Percentiles rank a stretch among this genome's conserved stretches.
Conservation (phyloP, 345 rosid species). For the Eucalyptus regnans region DNA sequence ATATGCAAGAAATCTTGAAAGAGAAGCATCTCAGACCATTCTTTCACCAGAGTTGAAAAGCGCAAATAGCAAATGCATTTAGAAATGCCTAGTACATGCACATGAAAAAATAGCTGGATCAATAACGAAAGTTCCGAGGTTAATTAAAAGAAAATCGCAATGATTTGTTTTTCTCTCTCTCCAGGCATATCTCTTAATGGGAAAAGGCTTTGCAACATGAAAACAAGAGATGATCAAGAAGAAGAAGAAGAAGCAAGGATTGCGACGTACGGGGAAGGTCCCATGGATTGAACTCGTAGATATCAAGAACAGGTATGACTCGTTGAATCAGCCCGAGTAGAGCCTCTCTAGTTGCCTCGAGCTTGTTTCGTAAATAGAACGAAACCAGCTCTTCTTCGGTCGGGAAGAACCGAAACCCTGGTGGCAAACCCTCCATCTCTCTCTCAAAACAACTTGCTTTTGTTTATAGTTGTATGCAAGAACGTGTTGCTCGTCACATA, state of each 20-base stretch:
- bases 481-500: background rate
- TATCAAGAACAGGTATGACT: slow-evolving; percentile 37
- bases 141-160: background rate
- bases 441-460: background rate
- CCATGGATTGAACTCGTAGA: slow-evolving; percentile 30
- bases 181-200: background rate
- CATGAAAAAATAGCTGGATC: background rate
- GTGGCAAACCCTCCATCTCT: slow-evolving; percentile 13
- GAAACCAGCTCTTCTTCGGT: slow-evolving; percentile 48
- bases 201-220: background rate
- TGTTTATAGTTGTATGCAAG: background rate
- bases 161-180: background rate
- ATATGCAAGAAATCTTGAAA: background rate
- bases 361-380: slow-evolving; percentile 29
- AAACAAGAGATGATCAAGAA: background rate
- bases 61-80: background rate
- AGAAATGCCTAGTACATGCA: background rate
- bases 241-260: background rate
- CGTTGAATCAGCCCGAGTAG: slow-evolving; percentile 19
- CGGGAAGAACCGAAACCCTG: slow-evolving; percentile 57
- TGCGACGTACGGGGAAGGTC: slow-evolving; percentile 29
- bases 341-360: slow-evolving; percentile 11
- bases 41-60: background rate
- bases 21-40: background rate
- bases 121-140: background rate